These are phyloP conservation scores for Alloteropsis semialata DNA, from an alignment of 176 grass and related monocot genomes.

Conservation along the genomic window DNA sequence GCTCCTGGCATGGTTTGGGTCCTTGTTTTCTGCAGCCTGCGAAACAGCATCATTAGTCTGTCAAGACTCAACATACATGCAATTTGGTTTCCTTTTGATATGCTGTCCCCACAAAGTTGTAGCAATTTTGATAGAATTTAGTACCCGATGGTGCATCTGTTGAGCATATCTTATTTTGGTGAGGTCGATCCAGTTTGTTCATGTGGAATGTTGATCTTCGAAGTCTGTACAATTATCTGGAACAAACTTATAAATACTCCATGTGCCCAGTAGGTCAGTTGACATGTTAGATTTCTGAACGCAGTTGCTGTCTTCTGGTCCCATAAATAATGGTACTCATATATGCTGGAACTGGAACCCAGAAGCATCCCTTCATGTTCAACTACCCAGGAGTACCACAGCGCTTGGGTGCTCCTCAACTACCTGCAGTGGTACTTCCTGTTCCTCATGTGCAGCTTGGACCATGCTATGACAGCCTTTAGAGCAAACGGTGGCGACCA, in stretches of 20 bases:
- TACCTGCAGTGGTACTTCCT: not conserved
- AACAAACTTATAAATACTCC: not conserved
- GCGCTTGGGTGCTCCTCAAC: not conserved
- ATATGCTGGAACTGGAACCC: not conserved
- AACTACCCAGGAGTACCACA: conserved; percentile 1
- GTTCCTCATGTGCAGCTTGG: not conserved
- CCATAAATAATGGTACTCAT: conserved; percentile 12
- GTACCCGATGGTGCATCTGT: not conserved
- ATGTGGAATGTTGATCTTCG: not conserved
- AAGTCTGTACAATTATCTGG: not conserved
- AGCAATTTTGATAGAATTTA: not conserved
- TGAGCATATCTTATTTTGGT: not conserved
- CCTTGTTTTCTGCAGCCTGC: not conserved
- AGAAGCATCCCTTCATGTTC: not conserved
- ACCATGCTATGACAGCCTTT: conserved; percentile 13
- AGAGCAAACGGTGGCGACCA: not conserved
- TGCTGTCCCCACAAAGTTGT: not conserved
- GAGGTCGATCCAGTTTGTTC: not conserved
- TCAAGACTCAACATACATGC: not conserved
- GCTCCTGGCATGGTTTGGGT: not conserved
- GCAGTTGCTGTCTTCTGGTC: not conserved
- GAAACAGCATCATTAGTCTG: not conserved
- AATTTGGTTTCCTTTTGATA: not conserved
- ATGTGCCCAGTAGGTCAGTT: conserved; percentile 1
- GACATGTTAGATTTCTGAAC: not conserved